Evolutionary conservation across 1,139 yeast genomes (phyloP), one percentile per base, ranked within the genome.

Genomic region (Diutina scorzettiae): DNA sequence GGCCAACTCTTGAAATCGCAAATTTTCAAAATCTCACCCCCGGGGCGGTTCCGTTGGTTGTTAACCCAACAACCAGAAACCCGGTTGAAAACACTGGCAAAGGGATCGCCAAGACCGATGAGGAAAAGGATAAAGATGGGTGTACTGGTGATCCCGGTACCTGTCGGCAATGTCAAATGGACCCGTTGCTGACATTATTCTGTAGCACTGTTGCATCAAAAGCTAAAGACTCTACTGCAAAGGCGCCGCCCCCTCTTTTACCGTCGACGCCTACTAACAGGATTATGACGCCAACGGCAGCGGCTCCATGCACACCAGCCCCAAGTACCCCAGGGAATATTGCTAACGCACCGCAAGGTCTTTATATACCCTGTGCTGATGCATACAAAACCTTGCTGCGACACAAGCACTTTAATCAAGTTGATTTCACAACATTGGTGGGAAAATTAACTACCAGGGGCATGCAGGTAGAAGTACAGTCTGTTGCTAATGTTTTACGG

Each of bases 91-190:
- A 54, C 59, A 2, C 37, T 5, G 37, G 25, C 11, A 20, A 23
- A 8, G 14, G 5, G 14, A 9, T 27, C 5, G 14, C 30, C 14
- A 16, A 12, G n/a, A 25, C 20, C 2, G 34, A 31, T 3, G 40
- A 46, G 16, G 47, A 53, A 42, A 45, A 45, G 24, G 40, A 45
- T 5, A 47, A 50, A 3, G 55, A 59, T 11, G 81, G 76, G n/a
- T 84, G 94, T 58, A 81, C 91, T 0, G 95, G 94, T 0, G 76
- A 82, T 52, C 95, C 96, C 14, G 96, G 95, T 5, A 78, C 87
- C 6, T 87, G 96, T 58, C 62, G 64, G 18, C 93, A 82, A 60
- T 87, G 96, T 60, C 93, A 81, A 53, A 59, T 68, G 45, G 95
- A 86, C 57, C 95, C 95, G 34, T 78, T 85, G 87, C 81, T 91